These are phyloP conservation scores for Pelargonium citronellum DNA, from an alignment of 441 rosid species.

Conservation along the genomic window DNA sequence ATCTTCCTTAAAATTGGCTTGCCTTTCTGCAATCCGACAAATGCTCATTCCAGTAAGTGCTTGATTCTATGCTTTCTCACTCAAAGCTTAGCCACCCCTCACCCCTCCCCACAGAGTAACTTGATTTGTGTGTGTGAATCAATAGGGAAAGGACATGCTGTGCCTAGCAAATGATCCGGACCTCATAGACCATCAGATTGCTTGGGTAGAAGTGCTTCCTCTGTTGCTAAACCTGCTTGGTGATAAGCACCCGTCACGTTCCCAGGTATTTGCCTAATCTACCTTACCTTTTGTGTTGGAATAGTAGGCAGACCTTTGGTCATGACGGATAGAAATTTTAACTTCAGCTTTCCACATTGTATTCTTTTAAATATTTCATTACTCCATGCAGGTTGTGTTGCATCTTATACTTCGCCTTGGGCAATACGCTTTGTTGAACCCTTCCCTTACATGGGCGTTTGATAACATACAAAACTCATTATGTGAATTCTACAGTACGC, in stretches of 20 bases:
- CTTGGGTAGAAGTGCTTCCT: conserved; percentile 76
- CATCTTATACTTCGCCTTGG: conserved; percentile 64
- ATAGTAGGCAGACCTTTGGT: not conserved
- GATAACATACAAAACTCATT: conserved; percentile 44
- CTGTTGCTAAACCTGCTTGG: conserved; percentile 49
- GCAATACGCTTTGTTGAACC: conserved; percentile 38
- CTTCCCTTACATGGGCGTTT: conserved; percentile 46
- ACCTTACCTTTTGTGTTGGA: conserved; percentile 5
- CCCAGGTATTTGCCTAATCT: conserved; percentile 46
- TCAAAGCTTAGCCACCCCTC: not conserved
- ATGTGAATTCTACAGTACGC: conserved; percentile 46
- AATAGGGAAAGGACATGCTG: conserved; percentile 40
- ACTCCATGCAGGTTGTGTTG: conserved; percentile 54
- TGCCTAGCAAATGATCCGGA: conserved; percentile 38
- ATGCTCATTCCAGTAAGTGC: conserved; percentile 69
- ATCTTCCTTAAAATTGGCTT: conserved; percentile 58
- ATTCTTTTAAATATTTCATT: conserved; percentile 6
- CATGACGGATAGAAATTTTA: not conserved
- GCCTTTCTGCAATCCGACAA: conserved; percentile 54
- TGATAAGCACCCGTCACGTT: conserved; percentile 46
- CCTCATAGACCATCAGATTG: conserved; percentile 38
- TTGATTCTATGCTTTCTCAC: conserved; percentile 13
- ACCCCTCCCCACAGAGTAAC: too few species aligned
- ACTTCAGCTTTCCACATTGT: not conserved
- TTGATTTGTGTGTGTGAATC: conserved; percentile 10